A percentile compares a stretch with the other conserved stretches of the same genome.
These are phyloP conservation scores for Cytospora chrysosperma DNA, from an alignment of 2,329 filamentous ascomycete genomes.

Conservation along the genomic window DNA sequence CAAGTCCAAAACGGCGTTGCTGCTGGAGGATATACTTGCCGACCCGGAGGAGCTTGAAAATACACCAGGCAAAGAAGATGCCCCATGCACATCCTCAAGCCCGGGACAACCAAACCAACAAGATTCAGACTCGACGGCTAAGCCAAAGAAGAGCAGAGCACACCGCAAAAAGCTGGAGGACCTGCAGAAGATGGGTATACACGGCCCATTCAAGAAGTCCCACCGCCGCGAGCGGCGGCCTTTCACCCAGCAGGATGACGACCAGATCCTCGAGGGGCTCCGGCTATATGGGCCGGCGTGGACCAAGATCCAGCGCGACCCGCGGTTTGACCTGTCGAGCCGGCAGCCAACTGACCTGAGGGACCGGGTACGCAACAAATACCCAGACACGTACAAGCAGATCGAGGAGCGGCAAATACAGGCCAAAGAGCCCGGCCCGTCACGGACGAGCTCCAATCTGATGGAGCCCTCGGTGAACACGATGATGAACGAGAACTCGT, in stretches of 20 bases:
- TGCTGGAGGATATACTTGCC: conserved; percentile 57
- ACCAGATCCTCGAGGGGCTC: conserved; percentile 60
- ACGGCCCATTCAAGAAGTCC: conserved; percentile 61
- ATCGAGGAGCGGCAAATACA: conserved; percentile 56
- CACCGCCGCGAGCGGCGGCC: conserved; percentile 58
- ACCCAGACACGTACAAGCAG: conserved; percentile 55
- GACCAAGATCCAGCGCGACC: conserved; percentile 64
- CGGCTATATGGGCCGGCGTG: conserved; percentile 61
- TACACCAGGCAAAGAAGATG: conserved; percentile 12
- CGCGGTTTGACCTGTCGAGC: conserved; percentile 55
- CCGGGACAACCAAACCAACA: conserved; percentile 20
- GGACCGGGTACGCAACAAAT: conserved; percentile 64
- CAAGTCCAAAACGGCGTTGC: conserved; percentile 48
- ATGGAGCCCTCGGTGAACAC: conserved; percentile 54
- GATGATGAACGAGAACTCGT: conserved; percentile 44
- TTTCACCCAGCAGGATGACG: conserved; percentile 63
- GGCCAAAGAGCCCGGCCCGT: conserved; percentile 38
- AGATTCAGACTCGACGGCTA: conserved; percentile 37
- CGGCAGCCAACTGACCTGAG: conserved; percentile 63
- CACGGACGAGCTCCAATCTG: conserved; percentile 35
- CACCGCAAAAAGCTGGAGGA: conserved; percentile 46
- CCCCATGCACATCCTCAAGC: conserved; percentile 10
- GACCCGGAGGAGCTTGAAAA: conserved; percentile 40
- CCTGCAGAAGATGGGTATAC: conserved; percentile 54
- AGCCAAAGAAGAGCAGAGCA: conserved; percentile 39